phyloP scores from a whole-genome alignment of 495 filamentous ascomycete genomes.

The Penicillium bovifimosum region DNA sequence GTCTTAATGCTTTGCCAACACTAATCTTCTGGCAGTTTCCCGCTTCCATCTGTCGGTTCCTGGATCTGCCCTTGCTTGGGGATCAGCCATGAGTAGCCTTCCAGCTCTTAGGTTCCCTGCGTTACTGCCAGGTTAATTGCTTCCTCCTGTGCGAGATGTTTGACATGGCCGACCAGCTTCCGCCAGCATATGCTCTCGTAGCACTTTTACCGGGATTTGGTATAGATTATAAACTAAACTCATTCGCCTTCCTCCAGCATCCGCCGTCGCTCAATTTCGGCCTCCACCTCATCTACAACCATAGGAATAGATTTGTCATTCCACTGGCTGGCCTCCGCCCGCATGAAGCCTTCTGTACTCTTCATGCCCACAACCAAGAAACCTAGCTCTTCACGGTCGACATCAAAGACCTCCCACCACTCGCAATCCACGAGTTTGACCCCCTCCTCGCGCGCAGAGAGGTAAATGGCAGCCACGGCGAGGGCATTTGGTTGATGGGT shows the following conservation, averaged over 20 bases:
- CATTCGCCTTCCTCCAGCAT: slow-evolving; percentile 50
- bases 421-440: slow-evolving; percentile 72
- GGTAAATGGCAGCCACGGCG: slow-evolving; percentile 84
- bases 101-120: too few relatives aligned
- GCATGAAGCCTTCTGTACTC: slow-evolving; percentile 70
- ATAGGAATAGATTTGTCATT: slow-evolving; percentile 33
- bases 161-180: background rate
- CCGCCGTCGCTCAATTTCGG: slow-evolving; percentile 53
- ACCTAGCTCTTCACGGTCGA: slow-evolving; percentile 89
- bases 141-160: background rate
- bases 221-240: slow-evolving; percentile 9
- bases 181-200: background rate
- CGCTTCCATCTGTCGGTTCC: too few relatives aligned
- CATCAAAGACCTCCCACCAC: slow-evolving; percentile 99
- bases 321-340: slow-evolving; percentile 48
- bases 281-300: slow-evolving; percentile 52
- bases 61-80: too few relatives aligned
- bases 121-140: too few relatives aligned
- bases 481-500: slow-evolving; percentile 85
- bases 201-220: background rate
- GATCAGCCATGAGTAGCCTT: too few relatives aligned
- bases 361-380: slow-evolving; percentile 85
- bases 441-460: slow-evolving; percentile 72
- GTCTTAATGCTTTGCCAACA: too few relatives aligned
- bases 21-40: too few relatives aligned